A percentile compares a stretch with the other conserved stretches of the same genome.
Evolutionary conservation across 305 asterid genomes (phyloP).

Genomic region (Fraxinus sp.): DNA sequence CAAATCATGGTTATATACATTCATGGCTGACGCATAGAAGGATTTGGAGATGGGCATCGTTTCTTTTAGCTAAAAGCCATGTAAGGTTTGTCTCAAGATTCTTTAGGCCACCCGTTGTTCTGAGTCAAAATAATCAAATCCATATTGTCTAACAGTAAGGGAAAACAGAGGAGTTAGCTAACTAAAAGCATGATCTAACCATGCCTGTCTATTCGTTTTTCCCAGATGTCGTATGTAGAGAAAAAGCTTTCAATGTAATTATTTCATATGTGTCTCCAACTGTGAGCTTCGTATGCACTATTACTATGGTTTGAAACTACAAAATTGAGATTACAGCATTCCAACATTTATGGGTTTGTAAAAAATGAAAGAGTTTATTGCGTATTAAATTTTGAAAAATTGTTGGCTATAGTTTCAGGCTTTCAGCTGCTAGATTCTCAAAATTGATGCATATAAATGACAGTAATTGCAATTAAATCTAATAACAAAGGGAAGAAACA

Average conservation of each 20-base stretch:
- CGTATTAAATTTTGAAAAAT: not conserved
- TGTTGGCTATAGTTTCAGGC: not conserved
- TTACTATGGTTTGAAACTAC: not conserved
- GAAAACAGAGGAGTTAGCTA: not conserved
- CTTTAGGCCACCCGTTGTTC: not conserved
- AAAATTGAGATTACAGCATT: not conserved
- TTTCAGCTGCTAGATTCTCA: not conserved
- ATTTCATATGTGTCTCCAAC: not conserved
- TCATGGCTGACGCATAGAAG: not conserved
- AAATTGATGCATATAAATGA: not conserved
- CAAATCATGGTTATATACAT: not conserved
- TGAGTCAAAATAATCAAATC: not conserved
- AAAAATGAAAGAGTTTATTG: not conserved
- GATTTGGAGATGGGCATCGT: slow-evolving; percentile 4
- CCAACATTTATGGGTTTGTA: not conserved
- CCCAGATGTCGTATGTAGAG: not conserved
- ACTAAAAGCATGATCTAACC: not conserved
- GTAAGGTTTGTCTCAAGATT: not conserved
- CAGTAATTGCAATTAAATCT: not conserved
- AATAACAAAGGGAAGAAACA: not conserved
- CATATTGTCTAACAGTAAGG: not conserved
- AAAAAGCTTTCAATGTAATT: not conserved
- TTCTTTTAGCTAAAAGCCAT: not conserved
- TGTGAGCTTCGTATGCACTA: not conserved
- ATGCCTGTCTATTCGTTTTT: not conserved